A percentile compares a stretch with the other conserved stretches of the same genome.
Conservation (phyloP, 2,329 filamentous ascomycete species). For the Hirsutella thompsonii region DNA sequence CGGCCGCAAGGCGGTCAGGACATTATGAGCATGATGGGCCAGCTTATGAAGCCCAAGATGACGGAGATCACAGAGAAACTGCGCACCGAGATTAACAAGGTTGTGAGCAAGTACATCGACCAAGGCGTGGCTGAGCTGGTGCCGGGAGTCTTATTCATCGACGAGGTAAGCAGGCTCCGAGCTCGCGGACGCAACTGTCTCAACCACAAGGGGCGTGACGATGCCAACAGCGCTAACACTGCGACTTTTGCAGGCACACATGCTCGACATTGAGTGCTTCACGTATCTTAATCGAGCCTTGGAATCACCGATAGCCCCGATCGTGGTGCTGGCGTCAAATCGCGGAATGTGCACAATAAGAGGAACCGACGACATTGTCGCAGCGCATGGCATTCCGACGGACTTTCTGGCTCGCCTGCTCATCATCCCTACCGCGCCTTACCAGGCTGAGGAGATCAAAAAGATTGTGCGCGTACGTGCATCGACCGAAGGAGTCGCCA, state of each 20-base stretch:
- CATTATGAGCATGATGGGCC: constrained; percentile 99
- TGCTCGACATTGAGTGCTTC: constrained; percentile 99
- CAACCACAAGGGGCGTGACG: neutral
- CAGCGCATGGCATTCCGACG: constrained; percentile 85
- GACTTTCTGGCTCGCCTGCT: constrained; percentile 89
- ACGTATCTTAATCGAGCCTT: constrained; percentile 98
- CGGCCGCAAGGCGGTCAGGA: constrained; percentile 94
- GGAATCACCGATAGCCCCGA: constrained; percentile 86
- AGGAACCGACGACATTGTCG: constrained; percentile 68
- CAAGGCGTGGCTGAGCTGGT: constrained; percentile 95
- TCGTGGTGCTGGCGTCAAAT: constrained; percentile 96
- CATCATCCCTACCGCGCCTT: constrained; percentile 89
- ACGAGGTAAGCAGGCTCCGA: constrained; percentile 54
- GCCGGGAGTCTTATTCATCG: constrained; percentile 96
- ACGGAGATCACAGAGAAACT: constrained; percentile 99
- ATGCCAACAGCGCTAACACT: constrained; percentile 2
- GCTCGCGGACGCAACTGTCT: neutral
- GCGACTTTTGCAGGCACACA: constrained; percentile 60
- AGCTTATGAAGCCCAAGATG: constrained; percentile 99
- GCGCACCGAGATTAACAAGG: constrained; percentile 93
- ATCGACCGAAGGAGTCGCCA: constrained; percentile 65
- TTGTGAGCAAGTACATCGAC: constrained; percentile 97
- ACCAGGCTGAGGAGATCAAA: constrained; percentile 80
- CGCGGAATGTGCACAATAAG: constrained; percentile 87
- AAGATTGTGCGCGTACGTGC: constrained; percentile 79